Evolutionary conservation across 345 rosid species (phyloP).

Genomic region (Populus euphratica): DNA sequence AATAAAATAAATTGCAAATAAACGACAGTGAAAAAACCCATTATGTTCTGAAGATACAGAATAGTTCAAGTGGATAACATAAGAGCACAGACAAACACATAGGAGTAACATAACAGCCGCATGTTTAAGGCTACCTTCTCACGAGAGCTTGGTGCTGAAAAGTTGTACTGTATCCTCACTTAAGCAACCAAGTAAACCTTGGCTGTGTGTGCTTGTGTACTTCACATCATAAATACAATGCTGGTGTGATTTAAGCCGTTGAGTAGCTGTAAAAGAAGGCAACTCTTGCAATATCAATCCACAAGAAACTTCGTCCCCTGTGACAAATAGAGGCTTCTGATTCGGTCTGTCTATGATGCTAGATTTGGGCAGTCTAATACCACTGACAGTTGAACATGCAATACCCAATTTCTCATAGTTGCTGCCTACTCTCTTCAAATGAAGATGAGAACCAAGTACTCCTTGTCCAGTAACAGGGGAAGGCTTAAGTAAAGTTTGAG

Average conservation of each 20-base stretch:
- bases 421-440: constrained; percentile 47
- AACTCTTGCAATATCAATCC: constrained; percentile 61
- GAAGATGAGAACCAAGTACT: constrained; percentile 52
- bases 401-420: constrained; percentile 44
- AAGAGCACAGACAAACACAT: neutral
- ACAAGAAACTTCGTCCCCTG: constrained; percentile 57
- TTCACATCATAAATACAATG: constrained; percentile 63
- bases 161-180: constrained; percentile 61
- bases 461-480: constrained; percentile 38
- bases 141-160: constrained; percentile 31
- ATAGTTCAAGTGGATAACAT: neutral
- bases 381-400: constrained; percentile 47
- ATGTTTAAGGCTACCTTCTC: constrained; percentile 5
- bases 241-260: constrained; percentile 40
- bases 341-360: constrained; percentile 46
- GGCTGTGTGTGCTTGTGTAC: constrained; percentile 24
- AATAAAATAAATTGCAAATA: too few species aligned
- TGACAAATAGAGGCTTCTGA: constrained; percentile 43
- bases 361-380: constrained; percentile 63
- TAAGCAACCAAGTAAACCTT: constrained; percentile 56
- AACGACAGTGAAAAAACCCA: too few species aligned
- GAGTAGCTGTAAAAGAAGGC: constrained; percentile 45
- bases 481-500: constrained; percentile 49
- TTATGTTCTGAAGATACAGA: too few species aligned
- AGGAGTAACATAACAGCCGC: neutral